Percentiles rank a stretch among this genome's conserved stretches.
phyloP scores from a whole-genome alignment of 2,329 filamentous ascomycete species.

The Verruconis gallopava region DNA sequence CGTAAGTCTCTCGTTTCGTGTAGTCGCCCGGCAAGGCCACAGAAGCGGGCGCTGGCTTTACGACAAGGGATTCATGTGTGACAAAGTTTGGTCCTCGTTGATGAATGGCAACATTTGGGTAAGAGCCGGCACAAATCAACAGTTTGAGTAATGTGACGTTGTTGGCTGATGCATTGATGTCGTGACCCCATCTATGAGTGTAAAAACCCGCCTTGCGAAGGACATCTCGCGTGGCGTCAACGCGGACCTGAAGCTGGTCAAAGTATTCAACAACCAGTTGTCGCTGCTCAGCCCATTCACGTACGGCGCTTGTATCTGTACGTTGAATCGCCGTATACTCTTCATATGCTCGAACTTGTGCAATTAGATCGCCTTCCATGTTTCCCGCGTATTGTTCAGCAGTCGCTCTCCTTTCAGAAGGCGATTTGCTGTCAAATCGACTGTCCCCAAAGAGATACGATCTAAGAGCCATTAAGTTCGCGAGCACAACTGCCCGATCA shows the following conservation, averaged over 20 bases:
- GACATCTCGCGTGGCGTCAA: conserved; percentile 14
- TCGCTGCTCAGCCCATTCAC: conserved; percentile 19
- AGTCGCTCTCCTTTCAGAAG: conserved; percentile 15
- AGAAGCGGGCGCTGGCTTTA: conserved; percentile 8
- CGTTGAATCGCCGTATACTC: background rate
- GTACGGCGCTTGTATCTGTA: conserved; percentile 13
- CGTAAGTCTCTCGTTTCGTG: conserved; percentile 6
- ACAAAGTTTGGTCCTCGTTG: conserved; percentile 18
- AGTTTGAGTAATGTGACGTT: conserved; percentile 33
- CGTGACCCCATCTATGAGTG: conserved; percentile 13
- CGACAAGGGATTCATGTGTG: conserved; percentile 11
- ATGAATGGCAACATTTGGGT: conserved; percentile 32
- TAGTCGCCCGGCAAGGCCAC: conserved; percentile 9
- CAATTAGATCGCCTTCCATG: conserved; percentile 34
- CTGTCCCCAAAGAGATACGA: conserved; percentile 17
- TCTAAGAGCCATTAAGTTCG: conserved; percentile 16
- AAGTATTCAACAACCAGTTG: conserved; percentile 25
- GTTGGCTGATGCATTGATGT: conserved; percentile 33
- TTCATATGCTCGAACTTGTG: conserved; percentile 17
- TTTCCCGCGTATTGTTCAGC: conserved; percentile 22
- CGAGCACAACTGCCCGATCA: conserved; percentile 36
- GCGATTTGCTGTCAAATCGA: conserved; percentile 20
- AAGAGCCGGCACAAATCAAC: conserved; percentile 31
- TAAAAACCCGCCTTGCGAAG: background rate
- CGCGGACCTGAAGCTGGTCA: conserved; percentile 12